A percentile compares a stretch with the other conserved stretches of the same genome.
Conservation (phyloP, 75 land plant genomes). For the Selaginella moellendorffii region DNA sequence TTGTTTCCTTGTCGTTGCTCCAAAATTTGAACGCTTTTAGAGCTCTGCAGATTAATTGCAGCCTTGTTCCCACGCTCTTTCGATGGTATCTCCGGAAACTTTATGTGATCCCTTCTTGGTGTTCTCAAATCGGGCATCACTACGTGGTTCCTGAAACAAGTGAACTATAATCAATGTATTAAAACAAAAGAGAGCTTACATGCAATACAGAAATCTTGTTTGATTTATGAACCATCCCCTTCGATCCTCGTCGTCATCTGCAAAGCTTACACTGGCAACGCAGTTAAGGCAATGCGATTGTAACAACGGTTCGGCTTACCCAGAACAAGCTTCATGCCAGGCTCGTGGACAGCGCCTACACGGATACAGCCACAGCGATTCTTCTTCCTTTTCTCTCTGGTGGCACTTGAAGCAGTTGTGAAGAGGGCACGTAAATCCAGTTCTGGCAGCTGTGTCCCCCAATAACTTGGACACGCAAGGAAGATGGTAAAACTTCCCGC, state of each 20-base stretch:
- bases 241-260: background rate
- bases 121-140: background rate
- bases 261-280: background rate
- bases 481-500: background rate
- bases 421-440: background rate
- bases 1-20: no score
- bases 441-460: background rate
- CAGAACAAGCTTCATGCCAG: background rate
- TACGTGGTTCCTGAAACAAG: background rate
- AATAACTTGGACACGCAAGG: background rate
- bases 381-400: background rate
- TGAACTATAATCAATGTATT: no score
- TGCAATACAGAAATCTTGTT: background rate
- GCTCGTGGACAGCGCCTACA: background rate
- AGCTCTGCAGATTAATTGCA: no score
- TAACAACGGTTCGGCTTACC: background rate
- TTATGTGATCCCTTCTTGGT: background rate
- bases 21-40: no score
- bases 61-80: no score
- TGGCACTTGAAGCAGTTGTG: background rate
- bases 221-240: background rate
- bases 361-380: background rate
- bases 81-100: no score
- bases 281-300: background rate
- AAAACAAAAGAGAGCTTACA: no score